Conservation (phyloP, 345 rosid species). For the Chamaenerion angustifolium region DNA sequence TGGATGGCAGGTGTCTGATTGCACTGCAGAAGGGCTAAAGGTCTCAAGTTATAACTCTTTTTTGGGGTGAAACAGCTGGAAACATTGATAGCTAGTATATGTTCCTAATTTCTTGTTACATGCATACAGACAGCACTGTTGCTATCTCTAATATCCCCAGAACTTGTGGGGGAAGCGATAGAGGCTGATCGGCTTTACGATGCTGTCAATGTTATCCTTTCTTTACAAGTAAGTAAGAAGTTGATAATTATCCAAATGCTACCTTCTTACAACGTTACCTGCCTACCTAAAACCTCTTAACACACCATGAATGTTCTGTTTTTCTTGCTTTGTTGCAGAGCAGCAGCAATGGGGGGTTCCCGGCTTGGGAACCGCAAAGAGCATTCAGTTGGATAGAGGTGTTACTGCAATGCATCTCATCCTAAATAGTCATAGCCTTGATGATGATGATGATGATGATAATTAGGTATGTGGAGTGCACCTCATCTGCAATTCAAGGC, state of each 20-base stretch:
- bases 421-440: conserved; percentile 22
- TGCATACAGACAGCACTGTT: conserved; percentile 19
- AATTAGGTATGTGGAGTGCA: conserved; percentile 40
- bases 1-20: conserved; percentile 65
- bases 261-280: too few relatives aligned
- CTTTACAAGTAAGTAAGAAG: conserved; percentile 20
- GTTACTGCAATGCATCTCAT: not conserved
- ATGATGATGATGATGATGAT: too few relatives aligned
- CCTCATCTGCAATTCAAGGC: conserved; percentile 32
- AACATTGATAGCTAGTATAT: not conserved
- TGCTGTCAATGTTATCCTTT: conserved; percentile 36
- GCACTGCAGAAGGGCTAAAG: conserved; percentile 60
- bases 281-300: too few relatives aligned
- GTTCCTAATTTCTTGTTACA: too few relatives aligned
- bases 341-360: conserved; percentile 34
- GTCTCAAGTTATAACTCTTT: conserved; percentile 6
- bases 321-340: conserved; percentile 14
- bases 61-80: not conserved
- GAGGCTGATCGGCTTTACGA: conserved; percentile 18
- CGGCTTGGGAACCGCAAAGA: conserved; percentile 43
- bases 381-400: conserved; percentile 37
- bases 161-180: conserved; percentile 28
- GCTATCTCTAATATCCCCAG: conserved; percentile 26
- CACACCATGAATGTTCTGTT: not conserved
- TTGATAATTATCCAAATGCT: not conserved